Evolutionary conservation across 345 rosid species (phyloP).

Genomic region (Dovyalis caffra): DNA sequence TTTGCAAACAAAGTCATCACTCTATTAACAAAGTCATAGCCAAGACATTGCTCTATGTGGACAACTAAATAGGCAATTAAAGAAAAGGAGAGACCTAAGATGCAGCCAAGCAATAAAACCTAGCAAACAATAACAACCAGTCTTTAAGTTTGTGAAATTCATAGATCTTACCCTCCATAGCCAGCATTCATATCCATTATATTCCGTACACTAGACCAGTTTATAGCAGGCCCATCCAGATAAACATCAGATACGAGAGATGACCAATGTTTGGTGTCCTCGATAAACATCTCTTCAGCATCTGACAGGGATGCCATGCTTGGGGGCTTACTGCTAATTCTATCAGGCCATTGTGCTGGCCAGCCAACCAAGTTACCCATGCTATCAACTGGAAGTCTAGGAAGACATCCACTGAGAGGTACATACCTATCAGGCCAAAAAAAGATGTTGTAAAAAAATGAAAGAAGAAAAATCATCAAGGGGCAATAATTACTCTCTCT

Average conservation of each 20-base stretch:
- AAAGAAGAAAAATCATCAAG: neutral
- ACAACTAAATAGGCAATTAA: too few species aligned
- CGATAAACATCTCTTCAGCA: constrained; percentile 34
- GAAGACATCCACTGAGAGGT: constrained; percentile 62
- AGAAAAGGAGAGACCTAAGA: neutral
- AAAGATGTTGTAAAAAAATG: constrained; percentile 3
- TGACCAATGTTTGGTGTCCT: constrained; percentile 76
- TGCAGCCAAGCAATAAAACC: neutral
- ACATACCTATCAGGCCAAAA: constrained; percentile 50
- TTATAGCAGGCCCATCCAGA: constrained; percentile 51
- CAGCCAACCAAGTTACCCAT: constrained; percentile 39
- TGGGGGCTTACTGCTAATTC: constrained; percentile 60
- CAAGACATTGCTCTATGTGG: too few species aligned
- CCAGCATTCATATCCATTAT: constrained; percentile 97
- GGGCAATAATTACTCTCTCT: neutral
- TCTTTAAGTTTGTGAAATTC: neutral
- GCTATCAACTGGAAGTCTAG: constrained; percentile 61
- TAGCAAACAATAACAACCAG: neutral
- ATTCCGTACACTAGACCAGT: constrained; percentile 67
- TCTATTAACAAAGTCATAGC: too few species aligned
- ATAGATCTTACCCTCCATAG: constrained; percentile 72
- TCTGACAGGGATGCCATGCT: constrained; percentile 42
- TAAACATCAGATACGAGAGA: constrained; percentile 64
- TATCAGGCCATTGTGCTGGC: constrained; percentile 81
- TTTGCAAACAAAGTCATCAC: too few species aligned